A percentile compares a stretch with the other conserved stretches of the same genome.
Conservation (phyloP, 768 basidiomycete genomes). For the Mycena galericulata region DNA sequence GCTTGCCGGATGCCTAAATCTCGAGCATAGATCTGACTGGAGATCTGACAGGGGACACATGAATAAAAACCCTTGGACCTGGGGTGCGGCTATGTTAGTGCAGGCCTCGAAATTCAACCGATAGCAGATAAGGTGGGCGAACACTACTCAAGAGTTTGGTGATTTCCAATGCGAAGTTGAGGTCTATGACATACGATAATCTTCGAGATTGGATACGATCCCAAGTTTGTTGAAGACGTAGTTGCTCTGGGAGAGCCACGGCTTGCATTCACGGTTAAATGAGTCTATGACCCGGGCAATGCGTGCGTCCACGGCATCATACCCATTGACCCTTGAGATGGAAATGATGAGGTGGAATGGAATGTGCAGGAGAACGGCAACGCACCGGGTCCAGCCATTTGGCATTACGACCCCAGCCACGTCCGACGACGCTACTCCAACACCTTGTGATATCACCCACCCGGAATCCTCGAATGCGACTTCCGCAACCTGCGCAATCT, state of each 20-base stretch:
- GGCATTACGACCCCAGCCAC: neutral
- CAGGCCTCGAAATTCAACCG: neutral
- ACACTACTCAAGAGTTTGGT: neutral
- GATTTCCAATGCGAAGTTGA: no score
- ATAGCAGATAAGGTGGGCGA: neutral
- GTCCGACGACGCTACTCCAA: no score
- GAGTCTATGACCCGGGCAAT: no score
- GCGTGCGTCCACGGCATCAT: no score
- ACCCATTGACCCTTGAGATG: no score
- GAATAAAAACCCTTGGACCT: neutral
- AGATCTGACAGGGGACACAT: neutral
- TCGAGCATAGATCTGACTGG: neutral
- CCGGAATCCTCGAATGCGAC: neutral
- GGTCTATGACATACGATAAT: neutral
- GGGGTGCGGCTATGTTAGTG: neutral
- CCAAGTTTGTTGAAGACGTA: neutral
- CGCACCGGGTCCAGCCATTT: constrained; percentile 1
- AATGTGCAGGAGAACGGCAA: neutral
- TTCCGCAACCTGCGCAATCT: neutral
- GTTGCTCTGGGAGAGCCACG: neutral
- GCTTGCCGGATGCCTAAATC: neutral
- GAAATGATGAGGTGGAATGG: no score
- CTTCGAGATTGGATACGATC: neutral
- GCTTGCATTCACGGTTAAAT: neutral
- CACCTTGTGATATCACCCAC: neutral